Evolutionary conservation across 306 rosid genomes (phyloP).

Genomic region (Cucurbita ficifolia): DNA sequence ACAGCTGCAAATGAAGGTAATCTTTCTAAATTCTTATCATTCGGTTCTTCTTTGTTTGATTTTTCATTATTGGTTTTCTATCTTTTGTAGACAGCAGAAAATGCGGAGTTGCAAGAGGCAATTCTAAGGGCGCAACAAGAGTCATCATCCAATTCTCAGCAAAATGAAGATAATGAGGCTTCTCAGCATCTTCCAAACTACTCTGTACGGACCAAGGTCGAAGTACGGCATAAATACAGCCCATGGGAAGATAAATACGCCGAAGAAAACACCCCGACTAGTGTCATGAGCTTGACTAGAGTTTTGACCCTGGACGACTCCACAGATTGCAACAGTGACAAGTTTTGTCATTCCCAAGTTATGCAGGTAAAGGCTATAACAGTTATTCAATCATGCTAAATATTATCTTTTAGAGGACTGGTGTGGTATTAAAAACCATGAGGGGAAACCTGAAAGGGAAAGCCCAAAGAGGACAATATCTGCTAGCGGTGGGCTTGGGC

Average conservation of each 20-base stretch:
- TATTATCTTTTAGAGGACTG: too few species aligned
- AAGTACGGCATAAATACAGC: conserved; percentile 15
- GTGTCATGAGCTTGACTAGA: conserved; percentile 43
- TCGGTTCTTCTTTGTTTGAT: conserved; percentile 7
- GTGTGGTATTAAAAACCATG: too few species aligned
- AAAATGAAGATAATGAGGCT: conserved; percentile 16
- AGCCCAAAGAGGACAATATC: too few species aligned
- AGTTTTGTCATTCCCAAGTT: conserved; percentile 30
- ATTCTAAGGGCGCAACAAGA: conserved; percentile 45
- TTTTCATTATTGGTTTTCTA: conserved; percentile 1
- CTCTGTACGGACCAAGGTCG: conserved; percentile 15
- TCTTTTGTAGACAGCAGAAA: conserved; percentile 38
- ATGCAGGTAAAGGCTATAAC: conserved; percentile 37
- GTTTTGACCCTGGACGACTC: conserved; percentile 30
- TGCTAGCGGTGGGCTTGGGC: too few species aligned
- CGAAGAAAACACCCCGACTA: conserved; percentile 29
- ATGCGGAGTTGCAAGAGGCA: conserved; percentile 60
- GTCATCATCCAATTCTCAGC: conserved; percentile 18
- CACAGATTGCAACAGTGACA: conserved; percentile 22
- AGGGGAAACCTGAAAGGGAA: too few species aligned
- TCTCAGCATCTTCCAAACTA: conserved; percentile 14
- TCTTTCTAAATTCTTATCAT: neutral
- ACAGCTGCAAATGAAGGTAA: conserved; percentile 67
- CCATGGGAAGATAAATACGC: conserved; percentile 21
- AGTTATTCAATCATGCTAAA: neutral